These are phyloP conservation scores for Tricharina praecox DNA, from an alignment of 495 filamentous ascomycete species.

Conservation along the genomic window DNA sequence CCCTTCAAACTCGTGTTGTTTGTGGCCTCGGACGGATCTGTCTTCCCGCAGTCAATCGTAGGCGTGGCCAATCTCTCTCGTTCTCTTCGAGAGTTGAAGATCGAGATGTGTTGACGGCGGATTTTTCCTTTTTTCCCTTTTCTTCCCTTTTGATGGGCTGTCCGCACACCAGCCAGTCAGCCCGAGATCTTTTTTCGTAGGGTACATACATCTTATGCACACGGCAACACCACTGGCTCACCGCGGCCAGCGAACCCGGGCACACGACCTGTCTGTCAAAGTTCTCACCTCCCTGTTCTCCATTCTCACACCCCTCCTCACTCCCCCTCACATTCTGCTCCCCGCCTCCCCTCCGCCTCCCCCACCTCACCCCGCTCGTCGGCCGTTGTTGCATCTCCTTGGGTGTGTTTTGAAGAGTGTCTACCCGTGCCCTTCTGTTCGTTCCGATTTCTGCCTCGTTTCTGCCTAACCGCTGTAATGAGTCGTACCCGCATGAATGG, in stretches of 20 bases:
- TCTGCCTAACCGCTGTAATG: conserved; percentile 4
- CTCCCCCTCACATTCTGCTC: too few relatives aligned
- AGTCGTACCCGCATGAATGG: neutral
- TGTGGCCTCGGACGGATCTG: neutral
- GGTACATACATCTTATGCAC: too few relatives aligned
- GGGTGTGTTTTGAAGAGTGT: neutral
- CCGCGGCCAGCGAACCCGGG: too few relatives aligned
- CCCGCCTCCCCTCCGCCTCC: too few relatives aligned
- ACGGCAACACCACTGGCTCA: too few relatives aligned
- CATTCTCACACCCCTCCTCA: too few relatives aligned
- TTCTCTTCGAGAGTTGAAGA: neutral
- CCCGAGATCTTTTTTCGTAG: too few relatives aligned
- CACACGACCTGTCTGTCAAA: too few relatives aligned
- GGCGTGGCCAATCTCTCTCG: neutral
- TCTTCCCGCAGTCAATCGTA: neutral
- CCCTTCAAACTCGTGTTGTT: neutral
- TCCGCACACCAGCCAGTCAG: too few relatives aligned
- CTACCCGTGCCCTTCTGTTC: too few relatives aligned
- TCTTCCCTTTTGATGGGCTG: too few relatives aligned
- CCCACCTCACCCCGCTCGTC: neutral
- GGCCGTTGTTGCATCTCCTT: neutral
- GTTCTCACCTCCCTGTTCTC: too few relatives aligned
- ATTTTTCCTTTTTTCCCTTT: conserved; percentile 1
- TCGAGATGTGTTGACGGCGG: neutral
- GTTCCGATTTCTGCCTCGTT: conserved; percentile 1